Conservation (phyloP, 1,284 basidiomycete species). For the Papiliotrema flavescens region DNA sequence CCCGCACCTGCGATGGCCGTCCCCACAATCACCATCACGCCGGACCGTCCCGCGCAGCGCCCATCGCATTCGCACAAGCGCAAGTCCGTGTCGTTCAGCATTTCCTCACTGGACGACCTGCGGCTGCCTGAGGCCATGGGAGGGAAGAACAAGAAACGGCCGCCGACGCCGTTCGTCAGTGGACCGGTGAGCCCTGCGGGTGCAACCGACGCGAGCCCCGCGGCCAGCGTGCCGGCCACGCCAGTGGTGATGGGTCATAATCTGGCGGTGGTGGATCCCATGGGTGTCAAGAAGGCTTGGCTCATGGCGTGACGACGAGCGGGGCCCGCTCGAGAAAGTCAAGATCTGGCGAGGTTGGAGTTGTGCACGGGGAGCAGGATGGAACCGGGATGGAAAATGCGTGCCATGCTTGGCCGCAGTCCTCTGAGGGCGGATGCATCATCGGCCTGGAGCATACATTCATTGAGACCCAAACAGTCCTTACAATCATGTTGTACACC, state of each 20-base stretch:
- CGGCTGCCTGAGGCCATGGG: background rate
- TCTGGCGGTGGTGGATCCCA: conserved; percentile 21
- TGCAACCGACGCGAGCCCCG: background rate
- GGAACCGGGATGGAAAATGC: too few species aligned
- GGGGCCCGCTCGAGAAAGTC: background rate
- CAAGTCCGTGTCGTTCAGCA: conserved; percentile 34
- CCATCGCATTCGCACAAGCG: conserved; percentile 23
- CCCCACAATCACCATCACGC: conserved; percentile 20
- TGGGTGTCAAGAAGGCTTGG: conserved; percentile 34
- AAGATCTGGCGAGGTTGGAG: too few species aligned
- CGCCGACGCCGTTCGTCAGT: conserved; percentile 30
- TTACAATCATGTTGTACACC: background rate
- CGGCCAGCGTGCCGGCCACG: background rate
- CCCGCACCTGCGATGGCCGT: conserved; percentile 4
- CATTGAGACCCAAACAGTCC: background rate
- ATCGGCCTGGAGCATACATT: too few species aligned
- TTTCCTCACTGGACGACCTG: conserved; percentile 29
- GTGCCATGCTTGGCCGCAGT: too few species aligned
- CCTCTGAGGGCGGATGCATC: too few species aligned
- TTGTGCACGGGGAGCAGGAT: too few species aligned
- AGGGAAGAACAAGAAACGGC: conserved; percentile 11
- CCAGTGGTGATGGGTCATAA: conserved; percentile 13
- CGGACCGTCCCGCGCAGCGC: conserved; percentile 1
- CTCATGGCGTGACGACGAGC: conserved; percentile 17
- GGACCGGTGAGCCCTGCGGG: conserved; percentile 10